These are phyloP conservation scores for Penicillium chermesinum DNA, from an alignment of 495 filamentous ascomycete species.

Conservation along the genomic window DNA sequence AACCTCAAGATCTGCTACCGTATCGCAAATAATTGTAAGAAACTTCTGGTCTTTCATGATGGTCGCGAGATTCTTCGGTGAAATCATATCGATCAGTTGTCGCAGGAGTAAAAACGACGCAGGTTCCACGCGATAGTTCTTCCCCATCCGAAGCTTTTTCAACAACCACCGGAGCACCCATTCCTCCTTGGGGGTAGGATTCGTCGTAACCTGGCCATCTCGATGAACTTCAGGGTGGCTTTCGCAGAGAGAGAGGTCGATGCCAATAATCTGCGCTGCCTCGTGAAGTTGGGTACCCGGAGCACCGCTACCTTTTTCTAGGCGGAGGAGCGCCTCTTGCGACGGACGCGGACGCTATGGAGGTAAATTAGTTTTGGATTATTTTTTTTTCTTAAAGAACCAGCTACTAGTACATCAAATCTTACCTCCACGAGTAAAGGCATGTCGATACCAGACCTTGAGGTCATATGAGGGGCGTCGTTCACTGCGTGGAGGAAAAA, in stretches of 20 bases:
- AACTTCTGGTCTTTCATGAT: constrained; percentile 50
- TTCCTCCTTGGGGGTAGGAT: constrained; percentile 51
- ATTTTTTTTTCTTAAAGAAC: neutral
- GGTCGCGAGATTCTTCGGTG: constrained; percentile 41
- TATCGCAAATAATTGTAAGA: constrained; percentile 35
- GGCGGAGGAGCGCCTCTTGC: constrained; percentile 47
- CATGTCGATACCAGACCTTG: constrained; percentile 30
- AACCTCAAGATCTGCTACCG: constrained; percentile 34
- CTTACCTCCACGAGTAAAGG: constrained; percentile 40
- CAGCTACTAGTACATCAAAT: constrained; percentile 1
- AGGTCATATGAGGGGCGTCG: constrained; percentile 6
- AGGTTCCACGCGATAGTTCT: constrained; percentile 41
- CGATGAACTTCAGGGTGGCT: constrained; percentile 31
- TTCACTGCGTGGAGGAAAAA: constrained; percentile 19
- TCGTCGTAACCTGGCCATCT: constrained; percentile 19
- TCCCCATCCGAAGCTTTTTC: constrained; percentile 49
- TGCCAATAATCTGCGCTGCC: constrained; percentile 44
- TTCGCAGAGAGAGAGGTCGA: constrained; percentile 37
- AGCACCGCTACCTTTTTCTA: constrained; percentile 45
- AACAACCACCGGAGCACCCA: constrained; percentile 66
- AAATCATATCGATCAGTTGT: constrained; percentile 43
- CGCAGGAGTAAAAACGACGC: constrained; percentile 46
- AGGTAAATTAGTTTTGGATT: neutral
- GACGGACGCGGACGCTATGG: constrained; percentile 37
- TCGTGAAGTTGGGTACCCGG: constrained; percentile 39